Percentiles rank a stretch among this genome's conserved stretches.
phyloP scores from a whole-genome alignment of 116 monocot species.

The Dioscorea cayenensis region DNA sequence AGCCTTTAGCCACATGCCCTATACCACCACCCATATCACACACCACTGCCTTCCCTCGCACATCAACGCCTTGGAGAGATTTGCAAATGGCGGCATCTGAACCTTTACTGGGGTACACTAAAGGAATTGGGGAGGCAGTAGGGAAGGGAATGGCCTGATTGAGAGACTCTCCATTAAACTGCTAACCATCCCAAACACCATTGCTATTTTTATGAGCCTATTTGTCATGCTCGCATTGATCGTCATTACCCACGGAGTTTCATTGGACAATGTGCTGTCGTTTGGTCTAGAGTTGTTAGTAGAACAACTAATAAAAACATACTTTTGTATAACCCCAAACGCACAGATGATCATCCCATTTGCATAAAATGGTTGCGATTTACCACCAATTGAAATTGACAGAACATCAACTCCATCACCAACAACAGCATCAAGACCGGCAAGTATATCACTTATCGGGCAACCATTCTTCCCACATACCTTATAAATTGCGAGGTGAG shows the following conservation, averaged over 20 bases:
- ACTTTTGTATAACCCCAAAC: constrained; percentile 10
- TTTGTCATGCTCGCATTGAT: constrained; percentile 20
- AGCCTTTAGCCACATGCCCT: neutral
- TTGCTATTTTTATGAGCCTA: constrained; percentile 3
- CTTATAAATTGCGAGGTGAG: constrained; percentile 24
- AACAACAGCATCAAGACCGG: constrained; percentile 15
- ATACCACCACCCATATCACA: neutral
- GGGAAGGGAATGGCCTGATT: constrained; percentile 6
- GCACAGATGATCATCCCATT: constrained; percentile 6
- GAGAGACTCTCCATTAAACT: constrained; percentile 17
- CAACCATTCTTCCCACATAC: constrained; percentile 2
- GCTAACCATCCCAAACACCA: constrained; percentile 15
- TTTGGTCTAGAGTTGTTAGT: constrained; percentile 13
- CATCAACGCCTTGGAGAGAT: neutral
- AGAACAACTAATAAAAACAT: constrained; percentile 11
- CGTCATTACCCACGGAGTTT: constrained; percentile 24
- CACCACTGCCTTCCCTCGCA: neutral
- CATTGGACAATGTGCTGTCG: neutral
- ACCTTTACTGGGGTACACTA: neutral
- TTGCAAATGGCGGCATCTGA: neutral
- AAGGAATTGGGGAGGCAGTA: neutral
- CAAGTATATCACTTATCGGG: neutral
- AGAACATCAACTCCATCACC: constrained; percentile 26
- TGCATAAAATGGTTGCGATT: neutral
- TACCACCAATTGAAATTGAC: constrained; percentile 11